Evolutionary conservation across 352 stramenopile species (phyloP).

Genomic region (Phytophthora megakarya): DNA sequence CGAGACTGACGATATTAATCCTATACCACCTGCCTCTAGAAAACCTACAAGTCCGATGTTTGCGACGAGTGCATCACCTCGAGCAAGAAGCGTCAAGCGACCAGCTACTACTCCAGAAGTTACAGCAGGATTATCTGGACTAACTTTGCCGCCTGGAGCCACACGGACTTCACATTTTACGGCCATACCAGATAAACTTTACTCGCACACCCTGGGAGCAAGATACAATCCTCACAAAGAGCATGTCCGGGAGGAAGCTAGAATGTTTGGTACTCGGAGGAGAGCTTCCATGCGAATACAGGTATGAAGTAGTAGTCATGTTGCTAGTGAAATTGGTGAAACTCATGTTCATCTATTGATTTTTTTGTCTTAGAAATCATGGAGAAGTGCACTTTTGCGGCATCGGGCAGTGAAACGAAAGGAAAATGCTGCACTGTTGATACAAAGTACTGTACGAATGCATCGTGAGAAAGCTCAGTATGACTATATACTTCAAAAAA

Average conservation of each 20-base stretch:
- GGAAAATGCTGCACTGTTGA: constrained; percentile 28
- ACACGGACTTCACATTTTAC: constrained; percentile 52
- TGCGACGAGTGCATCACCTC: constrained; percentile 37
- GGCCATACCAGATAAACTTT: constrained; percentile 48
- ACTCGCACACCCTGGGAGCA: constrained; percentile 46
- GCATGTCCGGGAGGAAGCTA: constrained; percentile 50
- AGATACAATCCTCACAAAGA: constrained; percentile 60
- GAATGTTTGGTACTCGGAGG: constrained; percentile 46
- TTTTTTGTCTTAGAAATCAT: constrained; percentile 30
- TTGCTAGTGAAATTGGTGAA: background rate
- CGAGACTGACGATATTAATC: constrained; percentile 22
- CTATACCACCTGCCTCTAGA: constrained; percentile 30
- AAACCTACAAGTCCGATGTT: constrained; percentile 7
- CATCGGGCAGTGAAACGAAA: constrained; percentile 20
- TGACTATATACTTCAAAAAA: constrained; percentile 15
- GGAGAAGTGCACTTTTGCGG: constrained; percentile 22
- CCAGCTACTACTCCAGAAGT: constrained; percentile 47
- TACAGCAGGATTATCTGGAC: constrained; percentile 37
- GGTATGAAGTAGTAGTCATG: constrained; percentile 25
- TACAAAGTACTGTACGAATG: constrained; percentile 40
- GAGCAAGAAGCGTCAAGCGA: constrained; percentile 42
- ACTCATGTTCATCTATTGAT: background rate
- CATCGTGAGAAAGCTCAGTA: constrained; percentile 29
- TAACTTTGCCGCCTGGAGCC: constrained; percentile 48
- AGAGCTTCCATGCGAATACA: constrained; percentile 61